Evolutionary conservation across 2,329 filamentous ascomycete genomes (phyloP).

Genomic region (Ceratocystis lukuohia): DNA sequence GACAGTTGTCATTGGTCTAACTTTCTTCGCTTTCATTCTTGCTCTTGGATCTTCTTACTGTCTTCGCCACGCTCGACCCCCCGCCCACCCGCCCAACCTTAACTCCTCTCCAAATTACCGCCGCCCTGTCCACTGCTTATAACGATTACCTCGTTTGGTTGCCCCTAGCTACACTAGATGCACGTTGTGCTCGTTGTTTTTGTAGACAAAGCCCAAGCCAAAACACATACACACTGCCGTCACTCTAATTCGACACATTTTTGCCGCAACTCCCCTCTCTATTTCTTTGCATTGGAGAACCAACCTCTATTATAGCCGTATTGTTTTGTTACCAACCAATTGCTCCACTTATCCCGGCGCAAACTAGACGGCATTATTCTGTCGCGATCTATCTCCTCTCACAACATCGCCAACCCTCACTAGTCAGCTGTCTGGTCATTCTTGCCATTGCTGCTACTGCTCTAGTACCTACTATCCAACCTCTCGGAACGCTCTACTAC

Average conservation of each 20-base stretch:
- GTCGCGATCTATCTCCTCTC: background rate
- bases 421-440: too few relatives aligned
- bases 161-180: background rate
- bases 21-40: background rate
- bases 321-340: background rate
- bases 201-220: background rate
- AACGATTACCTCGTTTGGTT: background rate
- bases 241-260: background rate
- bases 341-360: background rate
- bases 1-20: background rate
- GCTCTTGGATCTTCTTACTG: background rate
- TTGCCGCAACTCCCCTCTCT: background rate
- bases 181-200: background rate
- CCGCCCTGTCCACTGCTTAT: background rate
- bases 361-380: background rate
- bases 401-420: background rate
- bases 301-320: background rate
- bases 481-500: background rate
- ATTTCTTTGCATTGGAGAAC: background rate
- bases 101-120: background rate
- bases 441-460: background rate
- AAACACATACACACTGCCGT: background rate
- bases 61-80: background rate
- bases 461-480: background rate
- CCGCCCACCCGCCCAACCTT: background rate